Evolutionary conservation across 2,329 filamentous ascomycete genomes (phyloP).

Genomic region (Xylariaceae sp.): DNA sequence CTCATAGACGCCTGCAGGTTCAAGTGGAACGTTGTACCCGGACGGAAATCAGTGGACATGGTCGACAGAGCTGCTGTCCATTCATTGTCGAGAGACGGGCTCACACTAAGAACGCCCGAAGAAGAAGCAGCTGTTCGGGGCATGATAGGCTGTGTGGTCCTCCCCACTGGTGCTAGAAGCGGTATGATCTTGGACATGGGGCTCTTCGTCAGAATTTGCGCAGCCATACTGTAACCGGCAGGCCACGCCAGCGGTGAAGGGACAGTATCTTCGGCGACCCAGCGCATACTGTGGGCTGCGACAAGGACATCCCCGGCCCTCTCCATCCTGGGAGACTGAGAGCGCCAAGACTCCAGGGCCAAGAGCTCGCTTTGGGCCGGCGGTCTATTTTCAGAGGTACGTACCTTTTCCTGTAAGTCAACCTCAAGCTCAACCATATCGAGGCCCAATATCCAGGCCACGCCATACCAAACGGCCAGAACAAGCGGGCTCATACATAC

Average conservation of each 20-base stretch:
- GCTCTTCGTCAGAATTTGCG: neutral
- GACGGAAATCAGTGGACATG: slow-evolving; percentile 5
- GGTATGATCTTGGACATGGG: slow-evolving; percentile 5
- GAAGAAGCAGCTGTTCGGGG: slow-evolving; percentile 2
- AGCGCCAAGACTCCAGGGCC: slow-evolving; percentile 7
- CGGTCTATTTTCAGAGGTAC: slow-evolving; percentile 15
- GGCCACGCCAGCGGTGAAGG: no score
- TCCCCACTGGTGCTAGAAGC: slow-evolving; percentile 7
- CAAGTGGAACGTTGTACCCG: slow-evolving; percentile 11
- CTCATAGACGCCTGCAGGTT: slow-evolving; percentile 21
- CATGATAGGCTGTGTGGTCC: slow-evolving; percentile 16
- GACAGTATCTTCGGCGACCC: no score
- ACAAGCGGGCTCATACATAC: slow-evolving; percentile 17
- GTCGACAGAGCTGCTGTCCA: slow-evolving; percentile 11
- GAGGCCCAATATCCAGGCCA: slow-evolving; percentile 12
- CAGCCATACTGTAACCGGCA: no score
- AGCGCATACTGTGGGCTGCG: neutral
- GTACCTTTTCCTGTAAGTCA: slow-evolving; percentile 7
- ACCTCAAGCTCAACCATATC: slow-evolving; percentile 7
- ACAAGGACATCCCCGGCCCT: no score
- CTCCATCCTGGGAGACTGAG: neutral
- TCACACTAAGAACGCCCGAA: slow-evolving; percentile 14
- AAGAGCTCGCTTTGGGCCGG: slow-evolving; percentile 8
- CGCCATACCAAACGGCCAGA: slow-evolving; percentile 12
- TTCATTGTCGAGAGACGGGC: slow-evolving; percentile 16